These are phyloP conservation scores for Canavalia ensiformis DNA, from an alignment of 306 rosid species.

Conservation along the genomic window DNA sequence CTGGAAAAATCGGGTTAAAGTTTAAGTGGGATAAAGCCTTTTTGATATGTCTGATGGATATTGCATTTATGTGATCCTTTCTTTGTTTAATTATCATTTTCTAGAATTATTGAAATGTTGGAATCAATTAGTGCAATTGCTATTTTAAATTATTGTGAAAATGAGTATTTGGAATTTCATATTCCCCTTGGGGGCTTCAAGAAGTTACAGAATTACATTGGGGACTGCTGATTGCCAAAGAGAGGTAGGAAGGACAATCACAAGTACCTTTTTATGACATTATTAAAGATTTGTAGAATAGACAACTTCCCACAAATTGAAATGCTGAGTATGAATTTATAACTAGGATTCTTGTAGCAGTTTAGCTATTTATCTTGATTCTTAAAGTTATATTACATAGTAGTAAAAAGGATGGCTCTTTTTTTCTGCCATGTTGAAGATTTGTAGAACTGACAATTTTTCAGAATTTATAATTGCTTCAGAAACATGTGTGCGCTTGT, in stretches of 20 bases:
- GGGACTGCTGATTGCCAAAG: conserved; percentile 2
- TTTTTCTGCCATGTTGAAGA: conserved; percentile 29
- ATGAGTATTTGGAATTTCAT: not conserved
- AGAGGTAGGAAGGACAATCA: conserved; percentile 4
- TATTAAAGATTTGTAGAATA: conserved; percentile 2
- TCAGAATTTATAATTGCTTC: not conserved
- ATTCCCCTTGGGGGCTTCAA: not conserved
- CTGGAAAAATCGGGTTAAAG: not conserved
- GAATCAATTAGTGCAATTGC: conserved; percentile 10
- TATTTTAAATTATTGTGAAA: not conserved
- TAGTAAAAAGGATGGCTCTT: conserved; percentile 15
- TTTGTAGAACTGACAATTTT: conserved; percentile 18
- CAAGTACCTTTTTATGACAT: not conserved
- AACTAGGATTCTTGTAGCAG: conserved; percentile 33
- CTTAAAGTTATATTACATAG: not conserved
- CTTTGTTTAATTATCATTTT: not conserved
- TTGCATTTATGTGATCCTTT: conserved; percentile 22
- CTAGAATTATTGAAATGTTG: not conserved
- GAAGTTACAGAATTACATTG: conserved; percentile 7
- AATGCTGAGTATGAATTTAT: conserved; percentile 12
- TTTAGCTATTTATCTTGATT: conserved; percentile 21
- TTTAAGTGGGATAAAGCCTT: not conserved
- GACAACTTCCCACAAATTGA: conserved; percentile 4
- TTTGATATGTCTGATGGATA: conserved; percentile 10
- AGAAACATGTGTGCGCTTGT: conserved; percentile 14